Percentiles rank a stretch among this genome's conserved stretches.
These are phyloP conservation scores for Colletotrichum sp. DNA, from an alignment of 2,329 filamentous ascomycete species.

Conservation along the genomic window DNA sequence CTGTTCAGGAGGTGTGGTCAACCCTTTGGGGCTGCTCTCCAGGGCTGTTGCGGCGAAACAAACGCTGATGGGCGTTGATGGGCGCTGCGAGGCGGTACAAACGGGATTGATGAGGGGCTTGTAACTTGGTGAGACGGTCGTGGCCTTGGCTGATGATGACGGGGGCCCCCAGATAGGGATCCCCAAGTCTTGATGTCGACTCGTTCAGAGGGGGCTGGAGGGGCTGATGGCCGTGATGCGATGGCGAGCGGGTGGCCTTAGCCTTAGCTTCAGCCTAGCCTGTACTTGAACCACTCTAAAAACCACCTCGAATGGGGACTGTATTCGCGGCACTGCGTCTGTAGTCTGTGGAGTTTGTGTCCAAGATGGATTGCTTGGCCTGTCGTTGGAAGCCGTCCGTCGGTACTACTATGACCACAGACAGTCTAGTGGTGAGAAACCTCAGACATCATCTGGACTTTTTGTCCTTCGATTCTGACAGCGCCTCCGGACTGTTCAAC, in stretches of 20 bases:
- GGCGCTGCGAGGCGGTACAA: neutral
- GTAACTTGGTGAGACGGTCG: constrained; percentile 14
- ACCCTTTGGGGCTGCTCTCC: neutral
- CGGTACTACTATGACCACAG: neutral
- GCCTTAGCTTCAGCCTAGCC: neutral
- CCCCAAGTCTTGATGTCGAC: neutral
- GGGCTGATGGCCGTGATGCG: neutral
- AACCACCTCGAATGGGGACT: neutral
- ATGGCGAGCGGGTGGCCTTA: constrained; percentile 2
- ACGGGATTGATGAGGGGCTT: constrained; percentile 3
- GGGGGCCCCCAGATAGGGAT: neutral
- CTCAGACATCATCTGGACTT: constrained; percentile 11
- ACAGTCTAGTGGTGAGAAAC: neutral
- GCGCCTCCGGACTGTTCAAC: neutral
- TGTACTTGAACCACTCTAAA: neutral
- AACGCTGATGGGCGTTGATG: neutral
- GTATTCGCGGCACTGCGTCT: neutral
- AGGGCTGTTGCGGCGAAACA: neutral
- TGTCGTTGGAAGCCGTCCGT: neutral
- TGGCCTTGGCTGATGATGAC: constrained; percentile 18
- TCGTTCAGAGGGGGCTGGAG: neutral
- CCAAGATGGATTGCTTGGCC: neutral
- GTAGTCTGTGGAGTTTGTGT: neutral
- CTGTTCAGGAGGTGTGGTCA: constrained; percentile 3
- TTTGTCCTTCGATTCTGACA: neutral